Evolutionary conservation across 2,329 filamentous ascomycete species (phyloP).

Genomic region (Cladorrhinum sp.): DNA sequence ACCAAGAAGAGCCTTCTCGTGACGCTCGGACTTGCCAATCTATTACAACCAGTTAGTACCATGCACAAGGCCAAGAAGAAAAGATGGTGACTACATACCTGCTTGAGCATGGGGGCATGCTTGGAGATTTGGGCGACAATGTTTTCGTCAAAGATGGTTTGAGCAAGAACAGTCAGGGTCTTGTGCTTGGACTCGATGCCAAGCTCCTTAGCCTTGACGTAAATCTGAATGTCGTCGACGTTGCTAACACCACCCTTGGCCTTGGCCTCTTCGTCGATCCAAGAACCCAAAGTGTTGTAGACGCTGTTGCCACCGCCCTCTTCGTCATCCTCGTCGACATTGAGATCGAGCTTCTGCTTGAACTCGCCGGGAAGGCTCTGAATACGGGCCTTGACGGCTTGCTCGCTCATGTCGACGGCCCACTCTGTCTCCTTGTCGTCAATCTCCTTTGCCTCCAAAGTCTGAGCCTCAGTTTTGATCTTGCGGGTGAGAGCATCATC

Average conservation of each 20-base stretch:
- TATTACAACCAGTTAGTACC: slow-evolving; percentile 38
- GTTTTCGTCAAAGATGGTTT: slow-evolving; percentile 89
- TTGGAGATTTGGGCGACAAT: slow-evolving; percentile 82
- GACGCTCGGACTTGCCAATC: slow-evolving; percentile 85
- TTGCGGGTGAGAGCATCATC: slow-evolving; percentile 75
- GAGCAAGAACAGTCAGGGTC: slow-evolving; percentile 85
- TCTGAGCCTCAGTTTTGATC: slow-evolving; percentile 62
- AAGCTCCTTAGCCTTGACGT: slow-evolving; percentile 93
- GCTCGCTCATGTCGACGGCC: slow-evolving; percentile 95
- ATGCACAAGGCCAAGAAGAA: neutral
- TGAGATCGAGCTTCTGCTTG: slow-evolving; percentile 84
- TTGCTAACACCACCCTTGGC: slow-evolving; percentile 72
- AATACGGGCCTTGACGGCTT: slow-evolving; percentile 90
- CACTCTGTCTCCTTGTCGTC: slow-evolving; percentile 80
- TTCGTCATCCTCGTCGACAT: slow-evolving; percentile 71
- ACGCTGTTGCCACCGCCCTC: slow-evolving; percentile 70
- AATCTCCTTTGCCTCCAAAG: slow-evolving; percentile 44
- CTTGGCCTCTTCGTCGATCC: slow-evolving; percentile 75
- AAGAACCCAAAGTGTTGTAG: slow-evolving; percentile 90
- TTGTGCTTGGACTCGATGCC: slow-evolving; percentile 94
- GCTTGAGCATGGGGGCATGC: slow-evolving; percentile 84
- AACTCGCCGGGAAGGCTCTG: slow-evolving; percentile 91
- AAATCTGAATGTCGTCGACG: slow-evolving; percentile 86
- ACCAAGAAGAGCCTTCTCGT: slow-evolving; percentile 92
- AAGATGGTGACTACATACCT: slow-evolving; percentile 49